Base-by-base conservation (phyloP, 2,329 filamentous ascomycete genomes). In the Neurospora sp. region DNA sequence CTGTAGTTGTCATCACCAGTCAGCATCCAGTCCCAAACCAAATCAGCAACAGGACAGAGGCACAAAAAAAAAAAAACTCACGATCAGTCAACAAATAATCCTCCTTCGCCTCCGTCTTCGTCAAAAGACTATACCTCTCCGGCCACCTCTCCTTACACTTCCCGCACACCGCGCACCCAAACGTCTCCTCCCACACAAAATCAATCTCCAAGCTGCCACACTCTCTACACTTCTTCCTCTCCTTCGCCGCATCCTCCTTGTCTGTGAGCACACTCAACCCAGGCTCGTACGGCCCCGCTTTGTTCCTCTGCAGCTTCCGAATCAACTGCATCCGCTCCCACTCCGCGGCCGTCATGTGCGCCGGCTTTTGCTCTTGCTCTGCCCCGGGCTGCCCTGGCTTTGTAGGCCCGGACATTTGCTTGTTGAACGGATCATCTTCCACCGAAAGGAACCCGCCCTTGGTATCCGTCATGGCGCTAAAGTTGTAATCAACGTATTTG, bases 401-500 rank as follows among this genome's bases (percentile, higher is more conserved):
- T 68, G 85, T 79, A 79, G 82, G 70, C 67, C 80, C 11, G 78
- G 87, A 78, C 76, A 95, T 84, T 9, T 90, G 92, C 74, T 90
- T 90, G 78, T 97, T 97, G 78, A 91, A 89, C 0, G 96, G 96
- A 79, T 99, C 96, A 77, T 99, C 96, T 72, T 95, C 92, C 0
- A 88, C 86, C n/a, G 91, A 92, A 73, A 99, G 81, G 80, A 99
- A 99, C 0, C 96, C 96, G 72, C 96, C 96, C 78, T 97, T 97
- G 0, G 95, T 98, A 79, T 99, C 96, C 7, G 91, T 96, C 93
- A 99, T 98, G 81, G 95, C 91, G 78, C 92, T 95, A 81, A 99
- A 96, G 80, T 99, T 96, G 82, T 97, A 98, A 78, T 99, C 96
- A 77, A 99, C 94, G 78, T 91, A 98, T 79, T 96, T 95, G 72